Base-by-base conservation (phyloP, 2,329 filamentous ascomycete species). In the Phyllosticta citriasiana region DNA sequence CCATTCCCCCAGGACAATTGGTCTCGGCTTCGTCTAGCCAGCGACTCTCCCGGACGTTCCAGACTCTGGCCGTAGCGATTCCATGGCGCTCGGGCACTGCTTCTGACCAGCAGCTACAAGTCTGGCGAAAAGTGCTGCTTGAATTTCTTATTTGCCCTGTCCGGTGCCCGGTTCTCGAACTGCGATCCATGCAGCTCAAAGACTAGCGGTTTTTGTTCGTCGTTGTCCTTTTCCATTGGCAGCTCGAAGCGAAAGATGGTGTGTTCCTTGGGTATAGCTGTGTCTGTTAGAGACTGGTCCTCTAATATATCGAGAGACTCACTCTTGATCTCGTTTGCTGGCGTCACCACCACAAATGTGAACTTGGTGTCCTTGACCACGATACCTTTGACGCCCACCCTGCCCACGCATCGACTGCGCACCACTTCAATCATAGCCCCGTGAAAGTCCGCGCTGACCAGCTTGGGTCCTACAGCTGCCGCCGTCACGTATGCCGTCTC, bases 141-240 rank as follows among this genome's bases (percentile, higher is more conserved):
- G 76, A 96, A 96, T 77, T 96, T 97, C 76, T 85, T 91, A 68
- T 88, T 96, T 56, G 91, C 90, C 24, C 94, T 80, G 71, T 97
- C 93, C 16, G 88, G 85, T 2, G 93, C 86, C 10, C 91, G 82
- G 66, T 87, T 84, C 79, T 91, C 85, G 69, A 97, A 92, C 71
- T 95, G 90, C 67, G 91, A 88, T 2, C 94, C 94, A 65, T 93
- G 83, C 1, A 97, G 78, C 72, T 97, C 93, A 68, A 97, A 94
- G 0, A 86, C 81, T 68, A 97, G 77, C 76, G n/a, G 27, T 52
- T 24, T 50, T 12, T 9, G 50, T 19, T 63, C 76, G 78, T 30
- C 59, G 62, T 50, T 63, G 67, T 62, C 64, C 51, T 64, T 66
- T 6, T 65, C 69, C 16, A 80, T 71, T 1, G 87, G 84, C 9